These are phyloP conservation scores for Raffaelea ambrosiae DNA, from an alignment of 2,329 filamentous ascomycete genomes.

Conservation along the genomic window DNA sequence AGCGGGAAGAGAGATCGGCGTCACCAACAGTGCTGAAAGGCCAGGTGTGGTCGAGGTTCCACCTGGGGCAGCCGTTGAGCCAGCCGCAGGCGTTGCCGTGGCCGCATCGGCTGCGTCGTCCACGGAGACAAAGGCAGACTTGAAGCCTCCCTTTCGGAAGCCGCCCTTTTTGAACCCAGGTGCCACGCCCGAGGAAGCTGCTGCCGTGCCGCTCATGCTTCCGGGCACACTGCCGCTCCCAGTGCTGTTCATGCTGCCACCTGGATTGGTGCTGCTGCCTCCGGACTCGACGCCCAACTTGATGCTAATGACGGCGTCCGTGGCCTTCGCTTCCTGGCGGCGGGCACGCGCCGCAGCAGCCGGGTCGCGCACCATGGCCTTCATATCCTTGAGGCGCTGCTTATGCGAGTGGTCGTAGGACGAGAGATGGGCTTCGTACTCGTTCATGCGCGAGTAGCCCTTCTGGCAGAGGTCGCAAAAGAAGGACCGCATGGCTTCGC, in stretches of 20 bases:
- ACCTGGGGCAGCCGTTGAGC: not conserved
- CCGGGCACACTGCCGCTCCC: not conserved
- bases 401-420: constrained; percentile 96
- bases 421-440: constrained; percentile 89
- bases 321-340: constrained; percentile 60
- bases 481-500: constrained; percentile 71
- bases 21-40: too few species aligned
- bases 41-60: too few species aligned
- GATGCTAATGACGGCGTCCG: constrained; percentile 58
- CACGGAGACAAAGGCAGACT: constrained; percentile 60
- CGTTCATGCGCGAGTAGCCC: constrained; percentile 89
- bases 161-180: constrained; percentile 53
- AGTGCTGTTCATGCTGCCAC: constrained; percentile 19
- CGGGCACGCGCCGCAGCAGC: constrained; percentile 55
- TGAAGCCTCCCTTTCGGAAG: constrained; percentile 79
- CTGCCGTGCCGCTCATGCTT: too few species aligned
- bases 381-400: constrained; percentile 82
- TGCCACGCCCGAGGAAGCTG: constrained; percentile 22
- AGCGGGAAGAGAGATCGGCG: not conserved
- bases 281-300: constrained; percentile 41
- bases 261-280: constrained; percentile 19
- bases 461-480: constrained; percentile 86
- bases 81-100: constrained; percentile 7
- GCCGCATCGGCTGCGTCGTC: constrained; percentile 31
- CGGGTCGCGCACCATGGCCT: constrained; percentile 69